Percentiles rank a stretch among this genome's conserved stretches.
Conservation (phyloP, 108 stramenopile genomes). For the Stephanodiscus minutulus region DNA sequence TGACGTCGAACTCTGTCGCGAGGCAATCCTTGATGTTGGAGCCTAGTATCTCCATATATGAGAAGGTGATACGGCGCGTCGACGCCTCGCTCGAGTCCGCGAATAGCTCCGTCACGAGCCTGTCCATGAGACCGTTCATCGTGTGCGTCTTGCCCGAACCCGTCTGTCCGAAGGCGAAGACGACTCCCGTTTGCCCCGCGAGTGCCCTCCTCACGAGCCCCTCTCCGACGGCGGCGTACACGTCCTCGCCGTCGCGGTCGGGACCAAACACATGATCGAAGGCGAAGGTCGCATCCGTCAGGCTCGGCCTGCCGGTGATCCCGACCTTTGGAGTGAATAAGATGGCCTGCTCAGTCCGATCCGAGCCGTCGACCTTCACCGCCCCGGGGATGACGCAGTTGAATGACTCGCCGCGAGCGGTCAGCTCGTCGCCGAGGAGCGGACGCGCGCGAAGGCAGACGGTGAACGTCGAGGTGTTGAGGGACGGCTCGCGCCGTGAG, state of each 20-base stretch:
- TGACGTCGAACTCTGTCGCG: constrained; percentile 56
- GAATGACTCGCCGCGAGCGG: constrained; percentile 20
- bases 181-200: constrained; percentile 92
- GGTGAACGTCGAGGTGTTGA: constrained; percentile 19
- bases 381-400: constrained; percentile 14
- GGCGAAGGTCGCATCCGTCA: constrained; percentile 14
- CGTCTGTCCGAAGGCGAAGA: constrained; percentile 93
- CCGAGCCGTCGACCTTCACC: neutral
- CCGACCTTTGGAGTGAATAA: constrained; percentile 11
- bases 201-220: constrained; percentile 93
- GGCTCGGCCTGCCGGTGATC: constrained; percentile 19
- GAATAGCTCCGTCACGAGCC: constrained; percentile 87
- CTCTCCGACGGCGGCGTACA: constrained; percentile 77
- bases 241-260: constrained; percentile 49
- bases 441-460: constrained; percentile 20
- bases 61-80: constrained; percentile 68
- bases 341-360: constrained; percentile 5
- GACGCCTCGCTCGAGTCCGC: constrained; percentile 56
- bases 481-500: neutral
- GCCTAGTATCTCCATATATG: constrained; percentile 84
- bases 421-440: constrained; percentile 6
- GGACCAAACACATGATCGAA: constrained; percentile 91
- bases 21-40: constrained; percentile 91
- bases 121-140: constrained; percentile 88
- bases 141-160: constrained; percentile 92